Evolutionary conservation across 2,329 filamentous ascomycete species (phyloP).

Genomic region (Paramyrothecium roridum): DNA sequence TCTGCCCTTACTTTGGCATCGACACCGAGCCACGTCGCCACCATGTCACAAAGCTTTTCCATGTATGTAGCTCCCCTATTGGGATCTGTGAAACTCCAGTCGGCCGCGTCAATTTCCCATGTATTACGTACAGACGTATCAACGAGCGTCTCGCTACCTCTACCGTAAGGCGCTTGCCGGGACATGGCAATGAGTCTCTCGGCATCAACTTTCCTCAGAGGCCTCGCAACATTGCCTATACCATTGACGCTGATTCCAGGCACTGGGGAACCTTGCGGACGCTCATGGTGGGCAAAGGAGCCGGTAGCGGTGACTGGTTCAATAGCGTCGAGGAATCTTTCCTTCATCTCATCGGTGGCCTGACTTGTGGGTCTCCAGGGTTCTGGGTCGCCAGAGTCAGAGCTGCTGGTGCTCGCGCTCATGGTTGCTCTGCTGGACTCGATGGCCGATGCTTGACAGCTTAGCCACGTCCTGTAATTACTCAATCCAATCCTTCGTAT

Average conservation of each 20-base stretch:
- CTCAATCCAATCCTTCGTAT: too few species aligned
- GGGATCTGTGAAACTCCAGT: slow-evolving; percentile 33
- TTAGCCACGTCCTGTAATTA: too few species aligned
- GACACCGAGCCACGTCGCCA: slow-evolving; percentile 28
- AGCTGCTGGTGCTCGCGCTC: too few species aligned
- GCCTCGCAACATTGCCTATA: slow-evolving; percentile 17
- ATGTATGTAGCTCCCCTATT: slow-evolving; percentile 24
- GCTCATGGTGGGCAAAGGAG: not conserved
- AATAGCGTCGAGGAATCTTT: not conserved
- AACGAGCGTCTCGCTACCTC: slow-evolving; percentile 34
- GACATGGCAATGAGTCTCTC: slow-evolving; percentile 20
- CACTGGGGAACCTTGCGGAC: not conserved
- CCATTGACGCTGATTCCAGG: slow-evolving; percentile 7
- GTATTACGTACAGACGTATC: slow-evolving; percentile 37
- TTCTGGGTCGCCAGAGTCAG: too few species aligned
- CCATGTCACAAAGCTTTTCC: slow-evolving; percentile 13
- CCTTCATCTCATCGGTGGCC: not conserved
- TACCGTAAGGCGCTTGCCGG: slow-evolving; percentile 31
- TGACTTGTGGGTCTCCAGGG: too few species aligned
- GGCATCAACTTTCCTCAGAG: slow-evolving; percentile 18
- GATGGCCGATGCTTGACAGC: too few species aligned
- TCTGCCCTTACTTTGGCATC: slow-evolving; percentile 25
- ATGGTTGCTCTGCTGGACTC: too few species aligned
- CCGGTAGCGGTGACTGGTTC: not conserved
- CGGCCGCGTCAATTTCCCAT: slow-evolving; percentile 35